Base-by-base conservation (phyloP, 805 yeast genomes). In the Hanseniaspora clermontiae region DNA sequence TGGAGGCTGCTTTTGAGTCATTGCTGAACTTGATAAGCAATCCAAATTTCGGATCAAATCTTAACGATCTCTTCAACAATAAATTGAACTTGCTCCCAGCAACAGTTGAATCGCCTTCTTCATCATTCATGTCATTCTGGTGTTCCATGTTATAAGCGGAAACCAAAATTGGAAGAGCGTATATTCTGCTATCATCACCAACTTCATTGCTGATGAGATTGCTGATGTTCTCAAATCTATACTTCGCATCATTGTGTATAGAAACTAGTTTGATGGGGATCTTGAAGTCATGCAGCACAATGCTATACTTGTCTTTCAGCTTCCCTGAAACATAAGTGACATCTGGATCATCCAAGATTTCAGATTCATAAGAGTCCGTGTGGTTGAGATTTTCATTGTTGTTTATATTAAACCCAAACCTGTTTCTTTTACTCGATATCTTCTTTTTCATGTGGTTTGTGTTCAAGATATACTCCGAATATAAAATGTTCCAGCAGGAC, bases 11-110 rank as follows among this genome's bases (percentile, higher is more conserved):
- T 9, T 37, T 15, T 3, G 45, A 19, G n/a, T 38, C 47, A 9
- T n/a, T 14, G 14, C 39, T 36, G 39, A 53, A 53, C 20, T 53
- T 53, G 8, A 53, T 24, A 7, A 53, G 37, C 17, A 53, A 29
- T 9, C 57, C 57, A 46, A 53, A 53, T n/a, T 46, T 46, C 5
- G 47, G 15, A 32, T 53, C 49, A 37, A 53, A 53, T 46, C 57
- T 53, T 19, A 53, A 31, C 1, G 57, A 53, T 46, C 51, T 45
- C 39, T 31, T 53, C 11, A 53, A 38, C 10, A 31, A 53, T 3
- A 17, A 9, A n/a, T 53, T 53, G 19, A 53, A 53, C n/a, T 53
- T 53, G 20, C n/a, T 11, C 2, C 57, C 57, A 11, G 34, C 42
- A 27, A 19, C 6, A 7, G 43, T 20, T 24, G 49, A 43, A 27